Percentiles rank a stretch among this genome's conserved stretches.
These are phyloP conservation scores for Penicillium taxi DNA, from an alignment of 495 filamentous ascomycete genomes.

Conservation along the genomic window DNA sequence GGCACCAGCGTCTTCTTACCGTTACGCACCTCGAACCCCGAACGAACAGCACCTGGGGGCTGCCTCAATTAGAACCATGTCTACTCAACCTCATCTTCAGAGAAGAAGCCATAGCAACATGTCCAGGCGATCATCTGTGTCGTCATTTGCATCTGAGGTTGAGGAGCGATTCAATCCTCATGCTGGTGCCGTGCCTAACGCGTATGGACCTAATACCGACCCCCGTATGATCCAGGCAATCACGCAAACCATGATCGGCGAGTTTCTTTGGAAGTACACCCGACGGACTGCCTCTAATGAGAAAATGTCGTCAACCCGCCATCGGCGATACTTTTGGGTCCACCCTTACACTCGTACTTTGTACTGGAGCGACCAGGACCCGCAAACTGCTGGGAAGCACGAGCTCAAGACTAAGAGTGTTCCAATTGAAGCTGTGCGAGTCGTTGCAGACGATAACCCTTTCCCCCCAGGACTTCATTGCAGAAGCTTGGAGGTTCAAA, in stretches of 20 bases:
- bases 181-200: conserved; percentile 49
- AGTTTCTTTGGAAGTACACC: conserved; percentile 98
- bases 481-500: conserved; percentile 84
- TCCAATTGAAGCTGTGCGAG: conserved; percentile 82
- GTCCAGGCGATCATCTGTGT: conserved; percentile 75
- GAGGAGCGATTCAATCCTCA: conserved; percentile 70
- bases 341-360: conserved; percentile 94
- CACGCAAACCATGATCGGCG: conserved; percentile 98
- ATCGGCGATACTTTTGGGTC: conserved; percentile 97
- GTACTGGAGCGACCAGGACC: conserved; percentile 94
- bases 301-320: conserved; percentile 79
- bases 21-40: conserved; percentile 66
- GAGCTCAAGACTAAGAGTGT: conserved; percentile 91
- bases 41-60: conserved; percentile 38
- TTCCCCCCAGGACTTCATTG: conserved; percentile 90
- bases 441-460: conserved; percentile 93
- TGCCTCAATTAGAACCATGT: conserved; percentile 48
- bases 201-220: conserved; percentile 57
- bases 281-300: conserved; percentile 79
- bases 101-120: conserved; percentile 46
- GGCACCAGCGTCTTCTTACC: conserved; percentile 73
- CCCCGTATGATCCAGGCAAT: conserved; percentile 99
- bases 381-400: conserved; percentile 62
- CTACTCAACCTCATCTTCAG: conserved; percentile 32
- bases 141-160: conserved; percentile 89